Evolutionary conservation across 2,329 filamentous ascomycete genomes (phyloP), one percentile per base, ranked within the genome.

Genomic region (Colletotrichum sp.): DNA sequence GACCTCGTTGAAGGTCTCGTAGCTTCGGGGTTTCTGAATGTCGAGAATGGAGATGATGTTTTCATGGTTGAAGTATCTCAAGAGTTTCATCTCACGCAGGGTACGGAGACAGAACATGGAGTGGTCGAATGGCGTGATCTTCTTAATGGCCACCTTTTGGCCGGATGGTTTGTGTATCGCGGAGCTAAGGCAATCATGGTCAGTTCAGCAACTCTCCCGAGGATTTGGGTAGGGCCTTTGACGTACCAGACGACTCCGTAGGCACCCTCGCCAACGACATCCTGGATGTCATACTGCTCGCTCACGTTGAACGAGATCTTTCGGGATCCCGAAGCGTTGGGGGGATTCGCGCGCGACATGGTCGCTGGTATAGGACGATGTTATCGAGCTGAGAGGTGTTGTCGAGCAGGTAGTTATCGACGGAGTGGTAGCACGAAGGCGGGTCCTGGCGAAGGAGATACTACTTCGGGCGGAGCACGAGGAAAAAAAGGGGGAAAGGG

Each of bases 271-370:
- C 97, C 97, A 77, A 99, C 98, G 65, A 99, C 97, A 93, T 99
- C 97, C 86, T 99, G 96, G 80, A 99, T 99, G 84, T 99, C 97
- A 85, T 99, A 99, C 86, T 99, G 97, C 87, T 99, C 97, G 83
- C 96, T 98, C 78, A 99, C 97, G 84, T 99, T 99, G 93, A 99
- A 99, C 72, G 96, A 99, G 85, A 99, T 99, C 92, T 99, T 99
- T 85, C 97, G 92, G 81, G 93, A 94, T 81, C 91, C 91, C 82
- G 90, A 87, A 75, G 90, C 87, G 85, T 89, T 92, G 81, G 88
- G 90, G 79, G 89, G 85, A 82, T 88, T 87, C 75, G 90, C 82
- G 82, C 90, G 90, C 83, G 90, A 92, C 90, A 92, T 92, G 82
- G 76, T 83, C 55, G 72, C 26, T 24, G 59, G 55, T 32, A 71